Evolutionary conservation across 164 flowering plant genomes (phyloP), one percentile per base, ranked within the genome.

Genomic region (Tetracentron sinense): DNA sequence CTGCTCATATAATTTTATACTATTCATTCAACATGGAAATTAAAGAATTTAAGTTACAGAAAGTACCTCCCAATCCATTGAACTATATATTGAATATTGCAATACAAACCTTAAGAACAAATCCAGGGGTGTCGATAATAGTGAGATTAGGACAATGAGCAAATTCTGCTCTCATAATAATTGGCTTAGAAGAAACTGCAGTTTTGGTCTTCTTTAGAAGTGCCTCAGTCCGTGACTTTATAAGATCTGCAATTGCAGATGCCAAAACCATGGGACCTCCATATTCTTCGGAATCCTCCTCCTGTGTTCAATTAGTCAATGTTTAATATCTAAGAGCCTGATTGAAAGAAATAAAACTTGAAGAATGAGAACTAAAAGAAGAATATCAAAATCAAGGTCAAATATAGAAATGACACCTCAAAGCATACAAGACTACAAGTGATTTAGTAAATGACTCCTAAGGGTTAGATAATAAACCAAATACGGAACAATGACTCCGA

Each of bases 91-190:
- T 51, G 27, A 55, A 61, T 29, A 15, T 50, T 3, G 20, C 56
- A 53, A 8, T 20, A 61, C 55, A 44, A 42, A 90, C 99, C 94
- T 95, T 95, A 23, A 95, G 96, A 77, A 95, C 86, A 71, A 92
- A 95, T 6, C 97, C 97, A 0, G 99, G 99, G 19, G 99, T 95
- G 71, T 95, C 99, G 53, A 95, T 92, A 50, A 95, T 87, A 23
- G 97, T 92, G 69, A 95, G 92, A 67, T 95, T 90, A 38, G 99
- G 99, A 68, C 97, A 95, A 74, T 95, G 90, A 11, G 97, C 99
- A 77, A 88, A 95, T 75, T 95, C 97, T 31, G 94, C 94, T 82
- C 97, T 83, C 94, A 95, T 88, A 42, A 95, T 92, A 64, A 95
- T 95, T 4, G 99, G 96, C 78, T 92, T 92, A 14, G 97, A 60